These are phyloP conservation scores for Umbelopsis sp. DNA, from an alignment of 371 early-diverging fungal species.

Conservation along the genomic window DNA sequence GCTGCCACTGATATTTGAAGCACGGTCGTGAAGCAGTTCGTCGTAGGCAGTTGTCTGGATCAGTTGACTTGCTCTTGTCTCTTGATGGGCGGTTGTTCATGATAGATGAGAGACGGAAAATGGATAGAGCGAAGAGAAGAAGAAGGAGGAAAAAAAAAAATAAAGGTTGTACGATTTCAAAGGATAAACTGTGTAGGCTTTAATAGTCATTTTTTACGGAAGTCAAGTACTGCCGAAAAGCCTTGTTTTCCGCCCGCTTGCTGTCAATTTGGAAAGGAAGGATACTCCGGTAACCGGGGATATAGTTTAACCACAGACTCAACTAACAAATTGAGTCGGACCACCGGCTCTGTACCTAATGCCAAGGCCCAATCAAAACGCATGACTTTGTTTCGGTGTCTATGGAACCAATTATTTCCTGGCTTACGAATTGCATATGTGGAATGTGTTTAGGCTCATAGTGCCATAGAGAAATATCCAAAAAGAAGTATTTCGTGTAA, in stretches of 20 bases:
- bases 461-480: too few relatives aligned
- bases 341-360: not conserved
- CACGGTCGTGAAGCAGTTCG: not conserved
- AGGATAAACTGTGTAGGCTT: not conserved
- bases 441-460: too few relatives aligned
- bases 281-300: conserved; percentile 7
- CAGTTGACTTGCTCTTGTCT: not conserved
- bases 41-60: not conserved
- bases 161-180: not conserved
- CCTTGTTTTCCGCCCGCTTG: not conserved
- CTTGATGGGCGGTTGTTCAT: conserved; percentile 5
- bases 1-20: not conserved
- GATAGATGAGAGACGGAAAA: not conserved
- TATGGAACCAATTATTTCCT: too few relatives aligned
- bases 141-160: not conserved
- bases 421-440: too few relatives aligned
- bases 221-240: conserved; percentile 11
- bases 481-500: too few relatives aligned
- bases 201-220: conserved; percentile 1
- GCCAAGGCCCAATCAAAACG: not conserved
- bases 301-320: conserved; percentile 1
- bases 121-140: not conserved
- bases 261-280: not conserved
- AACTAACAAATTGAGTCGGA: not conserved
- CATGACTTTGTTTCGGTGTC: not conserved